A percentile compares a stretch with the other conserved stretches of the same genome.
Conservation (phyloP, 257 asterid species). For the Catharanthus roseus region DNA sequence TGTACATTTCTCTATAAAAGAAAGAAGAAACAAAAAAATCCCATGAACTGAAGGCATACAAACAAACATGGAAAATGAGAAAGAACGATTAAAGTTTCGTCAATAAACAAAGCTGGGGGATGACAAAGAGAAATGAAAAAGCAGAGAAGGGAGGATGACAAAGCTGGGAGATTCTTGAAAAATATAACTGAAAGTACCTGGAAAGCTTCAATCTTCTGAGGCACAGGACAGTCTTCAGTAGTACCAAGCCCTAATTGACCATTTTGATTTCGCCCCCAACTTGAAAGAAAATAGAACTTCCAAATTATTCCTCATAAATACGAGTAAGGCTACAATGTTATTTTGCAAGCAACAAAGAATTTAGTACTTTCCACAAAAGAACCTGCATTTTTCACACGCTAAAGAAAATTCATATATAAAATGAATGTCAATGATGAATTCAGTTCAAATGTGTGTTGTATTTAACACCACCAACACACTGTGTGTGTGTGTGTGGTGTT, state of each 20-base stretch:
- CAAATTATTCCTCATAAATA: background rate
- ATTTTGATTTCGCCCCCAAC: slow-evolving; percentile 98
- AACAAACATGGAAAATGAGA: background rate
- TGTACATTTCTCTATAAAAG: background rate
- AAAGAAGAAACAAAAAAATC: background rate
- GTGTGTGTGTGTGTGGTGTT: too few species aligned
- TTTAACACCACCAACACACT: too few species aligned
- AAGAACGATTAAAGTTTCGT: too few species aligned
- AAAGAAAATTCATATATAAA: too few species aligned
- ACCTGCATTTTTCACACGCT: background rate
- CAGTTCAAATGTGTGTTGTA: background rate
- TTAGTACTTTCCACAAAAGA: background rate
- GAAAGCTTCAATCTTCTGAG: slow-evolving; percentile 77
- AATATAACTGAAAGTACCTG: slow-evolving; percentile 44
- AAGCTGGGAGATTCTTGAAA: background rate
- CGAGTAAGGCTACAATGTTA: background rate
- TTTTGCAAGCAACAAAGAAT: background rate
- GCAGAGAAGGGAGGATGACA: background rate
- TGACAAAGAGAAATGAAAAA: background rate
- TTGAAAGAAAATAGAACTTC: slow-evolving; percentile 31
- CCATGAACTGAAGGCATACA: background rate
- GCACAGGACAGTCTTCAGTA: slow-evolving; percentile 85
- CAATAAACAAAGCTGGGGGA: too few species aligned
- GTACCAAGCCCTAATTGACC: slow-evolving; percentile 99
- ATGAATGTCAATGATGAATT: background rate